These are phyloP conservation scores for Tribonema minus DNA, from an alignment of 108 stramenopile species.

Conservation along the genomic window DNA sequence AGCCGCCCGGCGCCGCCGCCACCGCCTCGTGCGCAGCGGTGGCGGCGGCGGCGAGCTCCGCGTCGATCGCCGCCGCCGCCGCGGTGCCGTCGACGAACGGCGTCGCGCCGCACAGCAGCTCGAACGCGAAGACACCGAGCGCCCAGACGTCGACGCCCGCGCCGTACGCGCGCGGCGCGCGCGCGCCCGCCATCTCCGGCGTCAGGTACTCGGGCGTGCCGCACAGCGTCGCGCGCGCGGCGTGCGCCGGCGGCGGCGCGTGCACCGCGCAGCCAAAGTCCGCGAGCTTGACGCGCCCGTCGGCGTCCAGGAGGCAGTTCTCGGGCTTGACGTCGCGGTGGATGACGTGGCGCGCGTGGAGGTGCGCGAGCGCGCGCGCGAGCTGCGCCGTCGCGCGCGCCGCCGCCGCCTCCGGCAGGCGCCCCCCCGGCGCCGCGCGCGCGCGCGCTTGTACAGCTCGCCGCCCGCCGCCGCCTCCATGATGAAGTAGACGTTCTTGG, in stretches of 20 bases:
- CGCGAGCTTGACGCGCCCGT: slow-evolving; percentile 38
- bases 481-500: slow-evolving; percentile 49
- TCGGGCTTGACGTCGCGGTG: slow-evolving; percentile 43
- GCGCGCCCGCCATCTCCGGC: slow-evolving; percentile 52
- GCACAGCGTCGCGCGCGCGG: slow-evolving; percentile 45
- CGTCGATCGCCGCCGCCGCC: too few species aligned
- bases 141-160: slow-evolving; percentile 79
- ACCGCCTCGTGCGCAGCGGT: too few species aligned
- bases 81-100: too few species aligned
- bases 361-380: slow-evolving; percentile 37
- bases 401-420: slow-evolving; percentile 9
- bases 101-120: slow-evolving; percentile 41
- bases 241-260: slow-evolving; percentile 28
- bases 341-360: slow-evolving; percentile 46
- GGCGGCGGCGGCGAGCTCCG: too few species aligned
- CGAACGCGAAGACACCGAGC: slow-evolving; percentile 64
- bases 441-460: slow-evolving; percentile 45
- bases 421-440: not conserved
- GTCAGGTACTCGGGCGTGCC: slow-evolving; percentile 50
- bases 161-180: not conserved
- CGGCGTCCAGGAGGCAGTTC: slow-evolving; percentile 34
- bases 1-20: too few species aligned
- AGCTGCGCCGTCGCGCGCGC: slow-evolving; percentile 19
- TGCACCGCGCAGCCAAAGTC: slow-evolving; percentile 63
- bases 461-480: slow-evolving; percentile 58